These are phyloP conservation scores for Stemphylium vesicarium DNA, from an alignment of 2,329 filamentous ascomycete genomes.

Conservation along the genomic window DNA sequence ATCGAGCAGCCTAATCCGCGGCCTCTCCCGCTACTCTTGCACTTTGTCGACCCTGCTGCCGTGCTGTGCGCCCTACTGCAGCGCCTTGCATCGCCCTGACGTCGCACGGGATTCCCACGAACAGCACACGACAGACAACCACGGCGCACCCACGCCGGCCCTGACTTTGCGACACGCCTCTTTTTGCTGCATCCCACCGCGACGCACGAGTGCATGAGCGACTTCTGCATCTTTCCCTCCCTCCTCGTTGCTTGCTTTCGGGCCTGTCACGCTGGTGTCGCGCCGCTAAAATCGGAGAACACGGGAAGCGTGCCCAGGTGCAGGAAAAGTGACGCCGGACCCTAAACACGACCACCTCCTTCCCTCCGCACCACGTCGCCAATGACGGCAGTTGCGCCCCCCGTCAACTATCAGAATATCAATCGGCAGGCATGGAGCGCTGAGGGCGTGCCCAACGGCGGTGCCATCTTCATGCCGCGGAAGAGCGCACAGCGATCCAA, in stretches of 20 bases:
- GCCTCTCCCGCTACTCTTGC: constrained; percentile 19
- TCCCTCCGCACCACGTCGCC: constrained; percentile 33
- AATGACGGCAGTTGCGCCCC: constrained; percentile 73
- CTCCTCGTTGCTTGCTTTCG: constrained; percentile 25
- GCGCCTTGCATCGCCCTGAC: constrained; percentile 31
- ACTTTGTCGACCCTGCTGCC: constrained; percentile 26
- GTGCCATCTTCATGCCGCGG: constrained; percentile 84
- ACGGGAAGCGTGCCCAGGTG: constrained; percentile 24
- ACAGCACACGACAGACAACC: constrained; percentile 44
- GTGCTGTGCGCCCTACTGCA: constrained; percentile 19
- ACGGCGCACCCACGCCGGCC: constrained; percentile 20
- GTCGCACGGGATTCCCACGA: constrained; percentile 42
- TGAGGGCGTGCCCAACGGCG: constrained; percentile 65
- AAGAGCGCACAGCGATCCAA: constrained; percentile 84
- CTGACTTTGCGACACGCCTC: background rate
- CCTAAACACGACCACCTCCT: constrained; percentile 25
- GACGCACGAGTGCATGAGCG: constrained; percentile 40
- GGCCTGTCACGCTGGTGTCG: constrained; percentile 37
- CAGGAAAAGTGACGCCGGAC: constrained; percentile 34
- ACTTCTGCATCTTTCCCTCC: constrained; percentile 9
- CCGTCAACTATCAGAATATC: constrained; percentile 67
- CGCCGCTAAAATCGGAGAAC: constrained; percentile 37
- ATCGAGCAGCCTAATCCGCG: constrained; percentile 23
- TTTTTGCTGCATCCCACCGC: constrained; percentile 18
- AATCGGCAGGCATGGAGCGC: constrained; percentile 67